Base-by-base conservation (phyloP, 768 basidiomycete species). In the Serpula lacrymans region DNA sequence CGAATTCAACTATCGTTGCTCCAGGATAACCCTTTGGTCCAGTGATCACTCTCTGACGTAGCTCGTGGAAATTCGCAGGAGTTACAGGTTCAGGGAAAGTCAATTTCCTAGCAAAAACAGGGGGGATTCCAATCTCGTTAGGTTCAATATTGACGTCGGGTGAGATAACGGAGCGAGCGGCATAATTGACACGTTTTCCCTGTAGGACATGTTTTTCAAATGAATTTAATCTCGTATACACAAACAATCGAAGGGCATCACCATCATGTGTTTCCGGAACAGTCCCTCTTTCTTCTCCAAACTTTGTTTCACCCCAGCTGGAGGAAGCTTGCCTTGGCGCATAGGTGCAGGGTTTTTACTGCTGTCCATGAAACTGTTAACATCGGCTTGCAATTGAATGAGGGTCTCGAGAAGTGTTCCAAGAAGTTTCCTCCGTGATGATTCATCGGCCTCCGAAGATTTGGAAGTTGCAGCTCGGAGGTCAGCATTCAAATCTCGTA, bases 201-300 rank as follows among this genome's bases (percentile, higher is more conserved):
- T 97, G 42, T 22, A 36, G 39, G 31, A 36, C 30, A 22, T n/a
- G n/a, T n/a, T n/a, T 34, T 37, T 9, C 9, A n/a, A 9, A 18
- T n/a, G 9, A 34, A 8, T n/a, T 10, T 18, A 34, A 34, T 34
- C 11, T 34, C 13, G 9, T 12, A 18, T 34, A 18, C 26, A 34
- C 39, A 22, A 41, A 29, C 33, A 22, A 18, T 37, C 13, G 3
- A 34, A 41, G 35, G 13, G 39, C n/a, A n/a, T n/a, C n/a, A 92
- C 94, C 96, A 99, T 99, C 96, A 99, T 98, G 57, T 99, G 82
- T 66, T 94, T 96, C 43, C 96, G 75, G 75, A 99, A 99, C 35
- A 99, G 60, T 32, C 96, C 96, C 49, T 98, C 96, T 65, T 99
- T 99, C 77, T 98, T 99, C 69, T 99, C 96, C 53, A 99, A 66